Base-by-base conservation (phyloP, 768 basidiomycete species). In the Tylopilus vinaceipallidus region DNA sequence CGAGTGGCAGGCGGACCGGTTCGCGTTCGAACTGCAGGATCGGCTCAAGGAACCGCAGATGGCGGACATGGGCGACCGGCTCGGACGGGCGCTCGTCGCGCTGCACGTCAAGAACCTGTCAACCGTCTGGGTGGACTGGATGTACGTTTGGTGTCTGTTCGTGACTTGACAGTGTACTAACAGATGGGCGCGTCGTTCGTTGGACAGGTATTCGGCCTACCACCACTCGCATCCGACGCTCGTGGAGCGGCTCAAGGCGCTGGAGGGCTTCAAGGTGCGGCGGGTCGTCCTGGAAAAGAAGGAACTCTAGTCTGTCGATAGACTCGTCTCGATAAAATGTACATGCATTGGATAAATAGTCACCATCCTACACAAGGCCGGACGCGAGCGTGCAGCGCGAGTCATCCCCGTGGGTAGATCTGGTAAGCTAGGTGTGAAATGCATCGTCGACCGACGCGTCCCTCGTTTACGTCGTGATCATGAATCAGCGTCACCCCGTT, bases 211-310 rank as follows among this genome's bases (percentile, higher is more conserved):
- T 72, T 97, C 93, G 43, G 90, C 91, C 19, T 97, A 92, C 59
- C 92, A 97, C 67, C 92, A 98, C 69, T 94, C 90, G 40, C 95
- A 99, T 69, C 95, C 95, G 5, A 97, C 93, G 3, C 68, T 99
- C 56, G 87, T 89, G 32, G 95, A 99, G 72, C 80, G 95, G 8
- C 73, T 98, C 60, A 84, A 81, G 55, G 91, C 82, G 3, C 76
- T 97, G 33, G 91, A 95, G 51, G 65, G 70, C n/a, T 83, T 79
- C 74, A 77, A 83, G 58, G 69, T 66, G 5, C 69, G 73, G 53
- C 71, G 71, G 29, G 33, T 46, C 0, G 58, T 54, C 54, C 45
- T 62, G 49, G 55, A 36, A 40, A 69, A 66, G 48, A 68, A 70
- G 53, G 58, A 54, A 39, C 34, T n/a, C 13, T 42, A 27, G 24